A percentile compares a stretch with the other conserved stretches of the same genome.
Conservation (phyloP, 495 filamentous ascomycete species). For the Aspergillus incahuasiensis region DNA sequence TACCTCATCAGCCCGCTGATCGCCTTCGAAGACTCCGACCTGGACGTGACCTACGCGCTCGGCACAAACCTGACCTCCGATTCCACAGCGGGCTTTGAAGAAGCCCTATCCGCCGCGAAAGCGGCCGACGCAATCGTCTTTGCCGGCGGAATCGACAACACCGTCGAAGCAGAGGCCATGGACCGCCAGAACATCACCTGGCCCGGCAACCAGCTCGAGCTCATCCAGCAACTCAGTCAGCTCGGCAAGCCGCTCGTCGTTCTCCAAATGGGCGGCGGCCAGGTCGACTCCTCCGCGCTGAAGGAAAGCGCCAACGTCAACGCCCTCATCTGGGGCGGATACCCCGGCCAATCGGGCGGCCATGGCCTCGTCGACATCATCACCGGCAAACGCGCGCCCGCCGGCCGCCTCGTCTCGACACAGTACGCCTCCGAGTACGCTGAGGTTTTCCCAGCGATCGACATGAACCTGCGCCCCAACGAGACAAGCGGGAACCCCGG, state of each 20-base stretch:
- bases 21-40: conserved; percentile 38
- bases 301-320: conserved; percentile 46
- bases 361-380: conserved; percentile 52
- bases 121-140: conserved; percentile 54
- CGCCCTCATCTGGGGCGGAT: conserved; percentile 54
- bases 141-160: conserved; percentile 54
- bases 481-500: conserved; percentile 31
- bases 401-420: conserved; percentile 53
- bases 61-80: conserved; percentile 40
- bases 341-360: conserved; percentile 57
- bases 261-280: conserved; percentile 56
- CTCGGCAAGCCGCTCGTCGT: conserved; percentile 53
- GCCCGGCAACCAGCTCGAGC: conserved; percentile 52
- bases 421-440: conserved; percentile 56
- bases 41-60: conserved; percentile 45
- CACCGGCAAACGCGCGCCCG: conserved; percentile 49
- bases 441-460: conserved; percentile 47
- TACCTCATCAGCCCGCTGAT: conserved; percentile 52
- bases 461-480: conserved; percentile 53
- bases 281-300: conserved; percentile 52
- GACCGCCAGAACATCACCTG: conserved; percentile 56
- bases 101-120: conserved; percentile 44
- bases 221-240: conserved; percentile 47
- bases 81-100: conserved; percentile 34
- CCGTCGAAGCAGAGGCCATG: conserved; percentile 49